Evolutionary conservation across 805 yeast genomes (phyloP).

Genomic region (Schwanniomyces occidentalis): DNA sequence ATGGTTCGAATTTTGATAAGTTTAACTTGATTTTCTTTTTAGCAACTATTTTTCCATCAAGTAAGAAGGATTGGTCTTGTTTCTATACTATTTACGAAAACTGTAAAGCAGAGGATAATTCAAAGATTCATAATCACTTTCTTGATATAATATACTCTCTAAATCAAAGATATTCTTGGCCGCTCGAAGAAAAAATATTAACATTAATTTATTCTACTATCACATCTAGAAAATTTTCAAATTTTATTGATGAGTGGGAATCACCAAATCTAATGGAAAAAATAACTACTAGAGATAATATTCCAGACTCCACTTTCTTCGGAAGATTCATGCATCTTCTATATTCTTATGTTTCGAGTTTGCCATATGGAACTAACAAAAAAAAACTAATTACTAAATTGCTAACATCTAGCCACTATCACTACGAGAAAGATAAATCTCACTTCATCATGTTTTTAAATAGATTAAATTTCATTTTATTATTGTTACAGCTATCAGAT

Average conservation of each 20-base stretch:
- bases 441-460: conserved; percentile 35
- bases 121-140: conserved; percentile 23
- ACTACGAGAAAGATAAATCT: conserved; percentile 24
- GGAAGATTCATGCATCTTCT: conserved; percentile 38
- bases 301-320: conserved; percentile 31
- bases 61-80: conserved; percentile 22
- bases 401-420: conserved; percentile 38
- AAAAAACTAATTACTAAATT: conserved; percentile 35
- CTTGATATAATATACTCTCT: conserved; percentile 28
- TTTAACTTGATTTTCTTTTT: conserved; percentile 18
- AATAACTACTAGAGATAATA: conserved; percentile 24
- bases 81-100: conserved; percentile 21
- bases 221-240: conserved; percentile 33
- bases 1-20: conserved; percentile 5
- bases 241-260: conserved; percentile 34
- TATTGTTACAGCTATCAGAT: conserved; percentile 35
- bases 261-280: conserved; percentile 23
- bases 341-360: conserved; percentile 30
- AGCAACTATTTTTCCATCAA: conserved; percentile 14
- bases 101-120: conserved; percentile 11
- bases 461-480: conserved; percentile 34
- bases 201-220: conserved; percentile 27
- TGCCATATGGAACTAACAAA: conserved; percentile 19
- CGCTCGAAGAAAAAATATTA: conserved; percentile 35
- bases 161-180: conserved; percentile 28